Evolutionary conservation across 1,284 basidiomycete species (phyloP), one percentile per base, ranked within the genome.

Genomic region (Fomitopsis palustris): DNA sequence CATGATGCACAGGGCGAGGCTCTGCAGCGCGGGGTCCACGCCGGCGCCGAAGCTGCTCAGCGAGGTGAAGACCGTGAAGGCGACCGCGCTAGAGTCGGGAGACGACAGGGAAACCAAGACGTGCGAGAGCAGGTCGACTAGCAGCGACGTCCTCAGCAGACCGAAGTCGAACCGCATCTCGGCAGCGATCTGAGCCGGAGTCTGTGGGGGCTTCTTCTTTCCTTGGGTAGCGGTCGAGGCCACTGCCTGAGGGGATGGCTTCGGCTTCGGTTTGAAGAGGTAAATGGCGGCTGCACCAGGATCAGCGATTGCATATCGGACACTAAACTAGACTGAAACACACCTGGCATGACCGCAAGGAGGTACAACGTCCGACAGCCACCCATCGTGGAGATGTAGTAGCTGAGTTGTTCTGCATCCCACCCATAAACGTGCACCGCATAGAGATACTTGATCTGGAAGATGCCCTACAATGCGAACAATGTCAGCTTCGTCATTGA

Each of bases 121-220:
- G 66, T 90, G 83, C 0, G 87, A 85, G n/a, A 83, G 58, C 38
- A 89, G 75, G 60, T 92, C 91, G 58, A 90, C 66, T 45, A 85
- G 61, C 60, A 92, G 75, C 7, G 87, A 90, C 51, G 75, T 74
- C 33, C 81, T 79, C 31, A 86, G 77, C 42, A 92, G 71, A 5
- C 76, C 66, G 2, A 91, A 76, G 71, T 93, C 90, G 65, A 92
- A 92, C 19, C 75, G 73, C 67, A 92, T 88, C 66, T 88, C 88
- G 29, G 77, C 77, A 23, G 80, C 77, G 25, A 90, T 77, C 21
- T 81, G 79, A 1, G 74, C 71, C 5, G 80, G 75, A 57, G 81
- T 80, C 4, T 77, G 76, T 65, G 79, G 82, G 60, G 67, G 61
- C 61, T 63, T 74, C 65, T 72, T 68, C 65, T 72, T 68, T 38